Evolutionary conservation across 2,329 filamentous ascomycete species (phyloP), one percentile per base, ranked within the genome.

Genomic region (Trichoderma pleuroti): DNA sequence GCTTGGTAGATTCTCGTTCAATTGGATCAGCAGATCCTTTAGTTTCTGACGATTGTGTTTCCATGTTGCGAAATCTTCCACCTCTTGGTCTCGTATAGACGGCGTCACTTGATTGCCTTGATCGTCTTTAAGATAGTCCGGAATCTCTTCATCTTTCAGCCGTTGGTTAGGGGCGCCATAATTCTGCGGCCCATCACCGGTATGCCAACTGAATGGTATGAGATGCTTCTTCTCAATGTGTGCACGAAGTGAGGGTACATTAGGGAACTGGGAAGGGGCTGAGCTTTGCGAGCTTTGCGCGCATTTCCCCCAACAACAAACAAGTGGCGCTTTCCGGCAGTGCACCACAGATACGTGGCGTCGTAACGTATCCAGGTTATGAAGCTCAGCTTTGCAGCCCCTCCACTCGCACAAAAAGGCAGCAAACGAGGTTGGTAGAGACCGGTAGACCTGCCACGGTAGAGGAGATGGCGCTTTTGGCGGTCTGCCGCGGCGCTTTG

Each of bases 381-480:
- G 87, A 59, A 91, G 80, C 78, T 90, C 86, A 4, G 88, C 88
- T 34, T 81, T 83, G 75, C 89, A 91, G 0, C 81, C 81, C 26
- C 79, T 73, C 89, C 89, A 91, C 76, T 90, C 87, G 77, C 89
- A 91, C 11, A 84, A 71, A 75, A 88, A 91, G 2, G 82, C 77
- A n/a, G 83, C 70, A 74, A 86, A 90, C 5, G 78, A 78, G 7
- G 85, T 82, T 26, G 81, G 76, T 26, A 83, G 76, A 24, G 73
- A 75, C 32, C 78, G 76, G 71, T 86, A 88, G 32, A 82, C 76
- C 14, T 82, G 80, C 57, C 80, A 76, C 0, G 82, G 80, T 16
- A 81, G 77, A 18, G 80, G 81, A 6, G 81, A 80, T 3, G 79
- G 76, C 32, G 78, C 74, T 67, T 81, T 82, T 4, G 81, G 80